Evolutionary conservation across 345 rosid genomes (phyloP).

Genomic region (Hevea brasiliensis): DNA sequence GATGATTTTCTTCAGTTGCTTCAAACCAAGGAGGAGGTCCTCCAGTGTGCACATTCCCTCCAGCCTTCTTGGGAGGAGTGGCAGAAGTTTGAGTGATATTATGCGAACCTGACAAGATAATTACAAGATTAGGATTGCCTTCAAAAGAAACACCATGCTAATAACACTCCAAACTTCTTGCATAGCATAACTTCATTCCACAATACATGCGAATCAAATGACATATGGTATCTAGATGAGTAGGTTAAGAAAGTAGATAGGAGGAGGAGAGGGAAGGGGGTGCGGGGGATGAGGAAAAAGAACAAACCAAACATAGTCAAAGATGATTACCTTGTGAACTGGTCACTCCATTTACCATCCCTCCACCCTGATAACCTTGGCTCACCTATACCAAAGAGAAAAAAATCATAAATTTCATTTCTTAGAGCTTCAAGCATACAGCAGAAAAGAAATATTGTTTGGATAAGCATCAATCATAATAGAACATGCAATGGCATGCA

Average conservation of each 20-base stretch:
- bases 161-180: not conserved
- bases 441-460: slow-evolving; percentile 3
- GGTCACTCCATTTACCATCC: slow-evolving; percentile 29
- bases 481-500: slow-evolving; percentile 4
- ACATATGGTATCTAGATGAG: no score
- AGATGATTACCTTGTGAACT: slow-evolving; percentile 47
- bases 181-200: slow-evolving; percentile 1
- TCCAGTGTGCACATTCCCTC: slow-evolving; percentile 77
- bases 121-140: slow-evolving; percentile 9
- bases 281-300: not conserved
- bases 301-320: not conserved
- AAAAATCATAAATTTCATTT: not conserved
- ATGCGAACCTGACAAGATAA: slow-evolving; percentile 42
- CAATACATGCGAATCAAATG: no score
- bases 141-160: not conserved
- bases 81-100: slow-evolving; percentile 39
- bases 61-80: slow-evolving; percentile 30
- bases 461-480: not conserved
- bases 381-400: slow-evolving; percentile 20
- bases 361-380: slow-evolving; percentile 41
- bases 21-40: slow-evolving; percentile 87
- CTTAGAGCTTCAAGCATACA: slow-evolving; percentile 1
- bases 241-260: no score
- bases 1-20: slow-evolving; percentile 41
- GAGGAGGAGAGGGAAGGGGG: no score